Base-by-base conservation (phyloP, 768 basidiomycete genomes). In the Suillus clintonianus region DNA sequence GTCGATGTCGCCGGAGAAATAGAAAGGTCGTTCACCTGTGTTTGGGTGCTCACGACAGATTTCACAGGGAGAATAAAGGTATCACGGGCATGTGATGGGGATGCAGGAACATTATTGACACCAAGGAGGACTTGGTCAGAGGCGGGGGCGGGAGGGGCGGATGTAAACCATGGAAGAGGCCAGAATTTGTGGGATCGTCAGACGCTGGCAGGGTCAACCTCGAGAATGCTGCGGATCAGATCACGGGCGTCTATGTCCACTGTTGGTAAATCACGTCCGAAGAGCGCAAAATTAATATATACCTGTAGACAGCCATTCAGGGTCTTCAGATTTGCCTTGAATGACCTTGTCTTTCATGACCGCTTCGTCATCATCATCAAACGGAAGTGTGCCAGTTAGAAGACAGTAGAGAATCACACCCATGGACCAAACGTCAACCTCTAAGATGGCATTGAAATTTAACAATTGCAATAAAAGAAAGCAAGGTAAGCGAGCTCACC, bases 351-450 rank as follows among this genome's bases (percentile, higher is more conserved):
- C n/a, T n/a, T n/a, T n/a, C n/a, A n/a, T n/a, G n/a, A n/a, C 74
- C 45, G 77, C 75, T 77, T 95, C 93, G 72, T 95, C 89, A 63
- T 96, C 95, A 68, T 95, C 57, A n/a, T n/a, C n/a, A n/a, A n/a
- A n/a, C n/a, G n/a, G n/a, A n/a, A n/a, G n/a, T n/a, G n/a, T n/a
- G n/a, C n/a, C n/a, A n/a, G n/a, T n/a, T n/a, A n/a, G n/a, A n/a
- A n/a, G n/a, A n/a, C n/a, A n/a, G n/a, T n/a, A n/a, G n/a, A n/a
- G n/a, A n/a, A n/a, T n/a, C n/a, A n/a, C n/a, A n/a, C n/a, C n/a
- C n/a, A 97, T 81, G 5, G 95, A 98, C 95, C 95, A 98, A 39
- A 96, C 82, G 71, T 98, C 95, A 54, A 97, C 95, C 85, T 98
- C 95, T 92, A 77, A 13, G 42, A 47, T 41, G 6, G 3, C 24